Evolutionary conservation across 805 yeast species (phyloP), one percentile per base, ranked within the genome.

Genomic region (Zygotorulaspora chibaensis): DNA sequence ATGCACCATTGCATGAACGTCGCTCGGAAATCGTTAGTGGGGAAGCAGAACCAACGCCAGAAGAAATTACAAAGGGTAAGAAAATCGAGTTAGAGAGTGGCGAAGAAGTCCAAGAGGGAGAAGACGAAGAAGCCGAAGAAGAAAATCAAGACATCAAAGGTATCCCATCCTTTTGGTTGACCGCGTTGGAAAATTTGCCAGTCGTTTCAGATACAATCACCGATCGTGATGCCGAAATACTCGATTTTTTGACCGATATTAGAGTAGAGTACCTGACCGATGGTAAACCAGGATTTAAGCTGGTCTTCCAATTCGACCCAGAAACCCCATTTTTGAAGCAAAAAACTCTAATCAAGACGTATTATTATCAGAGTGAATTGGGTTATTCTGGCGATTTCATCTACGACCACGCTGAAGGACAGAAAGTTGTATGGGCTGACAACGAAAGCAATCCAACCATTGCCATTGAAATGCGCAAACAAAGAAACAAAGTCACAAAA

Each of bases 331-430:
- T 74, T 66, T 89, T 93, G 72, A 72, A 80, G 51, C 87, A 91
- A 70, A 74, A 71, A 55, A 70, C 72, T 44, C 76, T 93, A 58
- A 75, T 84, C 52, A 93, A 93, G 74, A 83, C 95, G 7, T 93
- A 93, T 69, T 90, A 80, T 71, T 93, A 93, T 71, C 96, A 88
- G 70, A 88, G 87, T 50, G 96, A 91, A 69, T 75, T 89, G 56
- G 96, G 96, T 17, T 87, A 88, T 68, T 83, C 90, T 26, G 97
- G 99, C 27, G 99, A 93, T 67, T 91, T 87, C 66, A 89, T 93
- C 56, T 93, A 91, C 68, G 97, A 91, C 69, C 96, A 87, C 64
- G 98, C 99, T 10, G 95, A 87, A 63, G 98, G 98, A 45, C 83
- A 80, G 46, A 54, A 50, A 25, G 86, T 93, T 65, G 72, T 84